These are phyloP conservation scores for Paramecium biaurelia DNA, from an alignment of 73 alveolate species.

Conservation along the genomic window DNA sequence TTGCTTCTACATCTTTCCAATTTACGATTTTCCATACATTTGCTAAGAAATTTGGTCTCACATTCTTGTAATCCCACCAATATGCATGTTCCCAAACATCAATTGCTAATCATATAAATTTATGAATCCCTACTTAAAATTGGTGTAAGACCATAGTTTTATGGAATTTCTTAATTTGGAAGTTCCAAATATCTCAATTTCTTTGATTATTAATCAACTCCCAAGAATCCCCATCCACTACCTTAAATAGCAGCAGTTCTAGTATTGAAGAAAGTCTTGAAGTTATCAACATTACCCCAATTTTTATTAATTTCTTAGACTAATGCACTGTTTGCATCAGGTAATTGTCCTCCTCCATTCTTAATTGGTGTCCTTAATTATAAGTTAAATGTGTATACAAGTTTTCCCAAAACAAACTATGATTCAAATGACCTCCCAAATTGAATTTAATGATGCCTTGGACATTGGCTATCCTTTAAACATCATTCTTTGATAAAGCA, in stretches of 20 bases:
- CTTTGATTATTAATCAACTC: slow-evolving; percentile 77
- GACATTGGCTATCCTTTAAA: slow-evolving; percentile 66
- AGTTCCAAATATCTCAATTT: slow-evolving; percentile 77
- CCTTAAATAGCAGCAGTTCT: slow-evolving; percentile 87
- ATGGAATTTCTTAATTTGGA: slow-evolving; percentile 83
- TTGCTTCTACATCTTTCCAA: slow-evolving; percentile 85
- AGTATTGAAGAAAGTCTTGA: slow-evolving; percentile 77
- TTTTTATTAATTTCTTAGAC: slow-evolving; percentile 67
- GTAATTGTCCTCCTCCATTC: slow-evolving; percentile 81
- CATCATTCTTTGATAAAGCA: slow-evolving; percentile 78
- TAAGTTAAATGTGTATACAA: slow-evolving; percentile 39
- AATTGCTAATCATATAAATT: slow-evolving; percentile 46
- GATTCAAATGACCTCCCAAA: slow-evolving; percentile 89
- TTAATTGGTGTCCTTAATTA: slow-evolving; percentile 73
- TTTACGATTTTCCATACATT: slow-evolving; percentile 89
- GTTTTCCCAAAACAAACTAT: slow-evolving; percentile 89
- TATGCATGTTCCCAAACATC: slow-evolving; percentile 96
- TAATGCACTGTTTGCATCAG: slow-evolving; percentile 68
- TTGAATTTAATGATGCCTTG: slow-evolving; percentile 75
- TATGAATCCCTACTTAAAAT: slow-evolving; percentile 63
- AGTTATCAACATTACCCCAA: slow-evolving; percentile 86
- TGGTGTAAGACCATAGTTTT: slow-evolving; percentile 78
- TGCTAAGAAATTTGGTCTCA: slow-evolving; percentile 78
- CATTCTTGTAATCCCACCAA: slow-evolving; percentile 83
- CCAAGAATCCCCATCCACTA: slow-evolving; percentile 95